Conservation (phyloP, 148 eudicot genomes). For the Fagopyrum esculentum region DNA sequence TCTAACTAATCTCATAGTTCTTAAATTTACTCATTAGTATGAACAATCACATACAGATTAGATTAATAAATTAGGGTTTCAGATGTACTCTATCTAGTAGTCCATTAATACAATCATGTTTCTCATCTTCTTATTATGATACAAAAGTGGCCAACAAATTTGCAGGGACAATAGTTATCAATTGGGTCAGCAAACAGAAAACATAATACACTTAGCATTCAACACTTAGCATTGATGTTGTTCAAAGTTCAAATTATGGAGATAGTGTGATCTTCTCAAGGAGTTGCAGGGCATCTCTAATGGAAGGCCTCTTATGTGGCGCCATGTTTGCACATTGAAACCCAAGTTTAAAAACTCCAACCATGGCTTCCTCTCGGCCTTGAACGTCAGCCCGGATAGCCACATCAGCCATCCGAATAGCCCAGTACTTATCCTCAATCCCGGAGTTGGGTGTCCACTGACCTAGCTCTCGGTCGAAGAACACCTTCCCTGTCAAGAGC, state of each 20-base stretch:
- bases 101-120: neutral
- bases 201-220: neutral
- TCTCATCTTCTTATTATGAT: neutral
- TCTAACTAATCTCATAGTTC: neutral
- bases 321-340: slow-evolving; percentile 75
- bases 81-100: neutral
- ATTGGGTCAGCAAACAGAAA: neutral
- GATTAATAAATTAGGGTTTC: neutral
- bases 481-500: slow-evolving; percentile 72
- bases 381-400: slow-evolving; percentile 63
- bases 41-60: no score
- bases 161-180: neutral
- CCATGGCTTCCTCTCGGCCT: slow-evolving; percentile 54
- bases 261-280: slow-evolving; percentile 56
- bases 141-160: slow-evolving; percentile 1
- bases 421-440: slow-evolving; percentile 48
- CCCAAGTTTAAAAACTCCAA: slow-evolving; percentile 67
- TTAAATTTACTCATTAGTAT: no score
- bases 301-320: slow-evolving; percentile 80
- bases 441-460: slow-evolving; percentile 55
- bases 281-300: slow-evolving; percentile 69
- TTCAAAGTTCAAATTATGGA: neutral
- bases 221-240: neutral
- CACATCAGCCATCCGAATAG: slow-evolving; percentile 68
- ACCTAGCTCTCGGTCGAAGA: slow-evolving; percentile 56